Percentiles rank a stretch among this genome's conserved stretches.
These are phyloP conservation scores for Colletotrichum truncatum DNA, from an alignment of 2,329 filamentous ascomycete species.

Conservation along the genomic window DNA sequence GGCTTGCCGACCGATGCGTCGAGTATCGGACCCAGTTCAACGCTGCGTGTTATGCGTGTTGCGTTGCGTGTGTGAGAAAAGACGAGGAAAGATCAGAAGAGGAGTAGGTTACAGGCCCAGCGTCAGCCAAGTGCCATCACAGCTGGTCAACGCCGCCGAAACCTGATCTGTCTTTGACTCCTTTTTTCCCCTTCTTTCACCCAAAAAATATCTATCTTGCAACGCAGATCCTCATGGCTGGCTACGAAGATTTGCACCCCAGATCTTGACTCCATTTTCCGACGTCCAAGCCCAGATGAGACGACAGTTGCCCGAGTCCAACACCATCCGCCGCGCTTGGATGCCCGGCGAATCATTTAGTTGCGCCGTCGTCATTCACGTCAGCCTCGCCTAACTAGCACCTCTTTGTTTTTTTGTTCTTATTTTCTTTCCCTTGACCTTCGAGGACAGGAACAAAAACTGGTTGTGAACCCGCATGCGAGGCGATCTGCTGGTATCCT, in stretches of 20 bases:
- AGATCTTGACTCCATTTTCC: neutral
- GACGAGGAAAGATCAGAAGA: neutral
- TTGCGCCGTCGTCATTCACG: conserved; percentile 18
- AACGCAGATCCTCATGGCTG: conserved; percentile 27
- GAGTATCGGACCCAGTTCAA: conserved; percentile 13
- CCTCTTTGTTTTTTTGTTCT: too few relatives aligned
- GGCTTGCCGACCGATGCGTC: conserved; percentile 24
- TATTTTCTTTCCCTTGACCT: too few relatives aligned
- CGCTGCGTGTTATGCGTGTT: neutral
- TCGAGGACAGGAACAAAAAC: neutral
- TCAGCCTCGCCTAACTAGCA: conserved; percentile 23
- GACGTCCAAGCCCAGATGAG: conserved; percentile 27
- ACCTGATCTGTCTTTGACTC: neutral
- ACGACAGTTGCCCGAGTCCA: conserved; percentile 18
- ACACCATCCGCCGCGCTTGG: conserved; percentile 24
- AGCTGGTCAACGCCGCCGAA: conserved; percentile 4
- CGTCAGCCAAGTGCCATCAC: conserved; percentile 16
- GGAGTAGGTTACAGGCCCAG: neutral
- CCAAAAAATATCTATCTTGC: neutral
- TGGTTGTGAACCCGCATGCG: neutral
- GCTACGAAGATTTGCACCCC: conserved; percentile 17
- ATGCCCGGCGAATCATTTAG: conserved; percentile 14
- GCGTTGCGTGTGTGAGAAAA: neutral
- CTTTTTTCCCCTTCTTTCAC: too few relatives aligned
- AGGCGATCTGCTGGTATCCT: neutral